phyloP scores from a whole-genome alignment of 805 yeast genomes.

The Peterozyma xylosa region DNA sequence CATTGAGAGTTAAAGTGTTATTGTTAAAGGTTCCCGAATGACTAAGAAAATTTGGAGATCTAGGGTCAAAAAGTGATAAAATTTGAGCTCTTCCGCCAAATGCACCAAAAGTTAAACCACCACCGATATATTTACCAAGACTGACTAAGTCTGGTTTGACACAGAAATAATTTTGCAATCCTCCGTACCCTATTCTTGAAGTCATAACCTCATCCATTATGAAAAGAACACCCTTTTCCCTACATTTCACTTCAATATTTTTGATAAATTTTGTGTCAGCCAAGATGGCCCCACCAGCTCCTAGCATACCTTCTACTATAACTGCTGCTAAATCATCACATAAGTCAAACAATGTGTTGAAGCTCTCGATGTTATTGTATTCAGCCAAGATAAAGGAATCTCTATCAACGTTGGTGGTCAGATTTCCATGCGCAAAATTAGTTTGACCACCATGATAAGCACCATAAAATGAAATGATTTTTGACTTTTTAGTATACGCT shows the following conservation, averaged over 20 bases:
- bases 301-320: slow-evolving; percentile 11
- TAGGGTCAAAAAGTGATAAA: slow-evolving; percentile 9
- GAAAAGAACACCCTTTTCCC: slow-evolving; percentile 5
- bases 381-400: slow-evolving; percentile 3
- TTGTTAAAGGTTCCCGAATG: slow-evolving; percentile 13
- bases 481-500: slow-evolving; percentile 8
- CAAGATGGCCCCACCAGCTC: slow-evolving; percentile 11
- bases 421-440: slow-evolving; percentile 5
- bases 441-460: slow-evolving; percentile 12
- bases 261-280: slow-evolving; percentile 5
- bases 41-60: neutral
- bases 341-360: slow-evolving; percentile 1
- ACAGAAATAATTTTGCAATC: slow-evolving; percentile 5
- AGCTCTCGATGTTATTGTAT: slow-evolving; percentile 7
- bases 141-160: slow-evolving; percentile 9
- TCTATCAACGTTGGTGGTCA: slow-evolving; percentile 2
- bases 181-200: slow-evolving; percentile 10
- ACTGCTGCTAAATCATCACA: slow-evolving; percentile 8
- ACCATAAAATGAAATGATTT: slow-evolving; percentile 8
- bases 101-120: slow-evolving; percentile 11
- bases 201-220: slow-evolving; percentile 13
- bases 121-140: slow-evolving; percentile 12
- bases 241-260: slow-evolving; percentile 7
- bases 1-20: slow-evolving; percentile 10
- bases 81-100: slow-evolving; percentile 11